A percentile compares a stretch with the other conserved stretches of the same genome.
phyloP scores from a whole-genome alignment of 768 basidiomycete genomes.

The Guyanaporus albipodus region DNA sequence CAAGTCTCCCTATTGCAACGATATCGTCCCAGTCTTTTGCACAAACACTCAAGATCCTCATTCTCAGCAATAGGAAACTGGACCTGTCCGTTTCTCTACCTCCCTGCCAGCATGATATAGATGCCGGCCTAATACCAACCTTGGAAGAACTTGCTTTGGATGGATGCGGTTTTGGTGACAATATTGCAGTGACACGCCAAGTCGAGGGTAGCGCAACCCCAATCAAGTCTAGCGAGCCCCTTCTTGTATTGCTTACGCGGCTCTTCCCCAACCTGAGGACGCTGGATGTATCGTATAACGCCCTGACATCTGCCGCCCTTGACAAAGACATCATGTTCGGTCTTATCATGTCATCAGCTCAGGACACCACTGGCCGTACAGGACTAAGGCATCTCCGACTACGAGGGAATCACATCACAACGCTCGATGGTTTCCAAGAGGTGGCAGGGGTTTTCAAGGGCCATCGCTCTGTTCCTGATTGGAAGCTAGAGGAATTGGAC shows the following conservation, averaged over 20 bases:
- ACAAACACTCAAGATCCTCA: conserved; percentile 51
- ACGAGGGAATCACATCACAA: conserved; percentile 62
- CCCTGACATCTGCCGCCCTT: conserved; percentile 52
- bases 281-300: conserved; percentile 76
- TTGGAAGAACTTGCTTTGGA: conserved; percentile 75
- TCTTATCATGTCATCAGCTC: conserved; percentile 48
- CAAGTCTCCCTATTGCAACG: conserved; percentile 61
- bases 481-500: conserved; percentile 82
- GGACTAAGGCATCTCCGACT: conserved; percentile 65
- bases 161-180: conserved; percentile 65
- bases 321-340: conserved; percentile 43
- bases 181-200: conserved; percentile 44
- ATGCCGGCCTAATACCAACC: conserved; percentile 48
- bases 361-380: conserved; percentile 31
- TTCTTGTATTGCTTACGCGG: conserved; percentile 55
- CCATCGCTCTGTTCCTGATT: conserved; percentile 55
- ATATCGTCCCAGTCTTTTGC: conserved; percentile 62
- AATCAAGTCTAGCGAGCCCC: conserved; percentile 46
- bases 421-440: conserved; percentile 57
- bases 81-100: conserved; percentile 65
- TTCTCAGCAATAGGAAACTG: conserved; percentile 60
- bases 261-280: conserved; percentile 69
- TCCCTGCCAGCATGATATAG: conserved; percentile 23
- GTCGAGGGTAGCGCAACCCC: conserved; percentile 33
- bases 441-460: conserved; percentile 65